Percentiles rank a stretch among this genome's conserved stretches.
Conservation (phyloP, 139 green algal species). For the Edaphochlamys debaryana region DNA sequence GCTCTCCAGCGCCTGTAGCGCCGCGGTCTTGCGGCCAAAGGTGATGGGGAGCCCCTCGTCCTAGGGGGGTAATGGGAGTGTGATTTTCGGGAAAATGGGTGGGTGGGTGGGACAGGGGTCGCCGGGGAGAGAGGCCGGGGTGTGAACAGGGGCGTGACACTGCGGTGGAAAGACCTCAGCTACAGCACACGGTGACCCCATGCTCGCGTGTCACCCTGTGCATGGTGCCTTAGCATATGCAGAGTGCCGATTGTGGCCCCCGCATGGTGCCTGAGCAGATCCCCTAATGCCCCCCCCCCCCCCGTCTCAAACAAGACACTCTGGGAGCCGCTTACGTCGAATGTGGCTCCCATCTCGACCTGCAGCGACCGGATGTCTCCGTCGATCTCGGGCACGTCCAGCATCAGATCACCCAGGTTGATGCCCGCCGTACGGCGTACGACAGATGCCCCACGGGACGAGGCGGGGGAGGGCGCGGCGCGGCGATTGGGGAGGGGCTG, state of each 20-base stretch:
- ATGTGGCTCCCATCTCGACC: conserved; percentile 63
- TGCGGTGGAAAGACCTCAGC: no score
- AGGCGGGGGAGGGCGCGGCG: no score
- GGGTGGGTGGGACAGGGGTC: background rate
- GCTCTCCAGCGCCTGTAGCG: conserved; percentile 48
- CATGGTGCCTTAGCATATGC: no score
- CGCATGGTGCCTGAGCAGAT: no score
- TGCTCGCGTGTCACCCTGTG: no score
- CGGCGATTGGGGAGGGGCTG: no score
- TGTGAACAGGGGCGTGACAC: no score
- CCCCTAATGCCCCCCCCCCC: background rate
- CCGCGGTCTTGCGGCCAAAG: conserved; percentile 68
- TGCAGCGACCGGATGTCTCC: conserved; percentile 67
- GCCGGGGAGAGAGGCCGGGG: background rate
- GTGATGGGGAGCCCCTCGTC: conserved; percentile 56
- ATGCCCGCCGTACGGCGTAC: background rate
- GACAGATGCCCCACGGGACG: no score
- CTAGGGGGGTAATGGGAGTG: no score
- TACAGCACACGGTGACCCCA: no score
- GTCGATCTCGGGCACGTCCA: conserved; percentile 81
- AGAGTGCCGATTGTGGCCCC: no score
- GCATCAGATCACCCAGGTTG: conserved; percentile 40
- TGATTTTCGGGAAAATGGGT: background rate
- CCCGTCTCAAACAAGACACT: background rate
- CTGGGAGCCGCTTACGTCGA: conserved; percentile 51